phyloP scores from a whole-genome alignment of 1,284 basidiomycete genomes.

The Microbotryum violaceum region DNA sequence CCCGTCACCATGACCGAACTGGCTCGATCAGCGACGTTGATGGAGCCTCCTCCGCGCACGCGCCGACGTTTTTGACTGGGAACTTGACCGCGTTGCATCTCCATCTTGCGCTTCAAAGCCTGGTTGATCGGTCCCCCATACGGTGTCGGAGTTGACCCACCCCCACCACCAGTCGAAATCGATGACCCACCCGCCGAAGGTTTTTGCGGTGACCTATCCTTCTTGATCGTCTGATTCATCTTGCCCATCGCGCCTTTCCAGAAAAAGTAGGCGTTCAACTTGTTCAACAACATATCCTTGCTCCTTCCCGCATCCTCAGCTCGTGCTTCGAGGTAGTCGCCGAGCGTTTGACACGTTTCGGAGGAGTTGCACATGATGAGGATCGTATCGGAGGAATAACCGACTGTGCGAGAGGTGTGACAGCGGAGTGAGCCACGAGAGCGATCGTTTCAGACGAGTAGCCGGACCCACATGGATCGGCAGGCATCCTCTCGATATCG shows the following conservation, averaged over 20 bases:
- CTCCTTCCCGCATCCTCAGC: conserved; percentile 42
- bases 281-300: conserved; percentile 61
- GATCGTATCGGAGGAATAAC: conserved; percentile 55
- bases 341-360: conserved; percentile 62
- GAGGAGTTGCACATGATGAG: conserved; percentile 84
- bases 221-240: conserved; percentile 28
- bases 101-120: conserved; percentile 66
- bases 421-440: not conserved
- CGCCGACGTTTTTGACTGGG: conserved; percentile 42
- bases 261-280: conserved; percentile 63
- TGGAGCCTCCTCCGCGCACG: conserved; percentile 36
- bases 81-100: conserved; percentile 43
- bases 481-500: conserved; percentile 50
- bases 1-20: conserved; percentile 47
- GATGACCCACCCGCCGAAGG: not conserved
- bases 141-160: not conserved
- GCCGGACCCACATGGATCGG: conserved; percentile 16
- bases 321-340: conserved; percentile 66
- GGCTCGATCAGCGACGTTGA: conserved; percentile 11
- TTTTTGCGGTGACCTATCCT: conserved; percentile 1
- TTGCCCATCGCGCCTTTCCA: conserved; percentile 63
- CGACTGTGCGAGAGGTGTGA: conserved; percentile 9
- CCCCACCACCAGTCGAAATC: not conserved
- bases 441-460: not conserved
- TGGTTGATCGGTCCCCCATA: conserved; percentile 40